Conservation (phyloP, 2,329 filamentous ascomycete species). For the Claviceps cyperi region DNA sequence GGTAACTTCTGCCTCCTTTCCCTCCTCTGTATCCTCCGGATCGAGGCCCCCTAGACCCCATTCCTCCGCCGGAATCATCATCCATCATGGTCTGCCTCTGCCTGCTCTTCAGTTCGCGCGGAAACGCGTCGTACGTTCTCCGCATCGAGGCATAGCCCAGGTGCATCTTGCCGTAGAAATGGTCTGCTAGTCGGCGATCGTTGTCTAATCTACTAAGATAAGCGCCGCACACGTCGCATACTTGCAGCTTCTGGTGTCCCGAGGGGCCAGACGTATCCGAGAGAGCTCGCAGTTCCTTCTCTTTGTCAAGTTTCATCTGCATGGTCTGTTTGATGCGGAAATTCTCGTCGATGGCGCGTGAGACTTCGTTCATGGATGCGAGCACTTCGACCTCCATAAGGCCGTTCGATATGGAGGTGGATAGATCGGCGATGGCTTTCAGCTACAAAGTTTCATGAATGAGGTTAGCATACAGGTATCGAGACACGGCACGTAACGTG, state of each 20-base stretch:
- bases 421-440: conserved; percentile 71
- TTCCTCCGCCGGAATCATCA: conserved; percentile 20
- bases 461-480: neutral
- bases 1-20: conserved; percentile 34
- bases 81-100: conserved; percentile 37
- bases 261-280: conserved; percentile 85
- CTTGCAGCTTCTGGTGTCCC: conserved; percentile 94
- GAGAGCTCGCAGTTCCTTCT: conserved; percentile 78
- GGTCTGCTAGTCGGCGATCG: conserved; percentile 81
- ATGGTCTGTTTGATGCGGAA: conserved; percentile 72
- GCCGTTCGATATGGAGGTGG: conserved; percentile 63
- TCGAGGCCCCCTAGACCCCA: conserved; percentile 32
- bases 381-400: conserved; percentile 77
- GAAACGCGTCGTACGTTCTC: conserved; percentile 77
- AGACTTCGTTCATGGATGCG: conserved; percentile 67
- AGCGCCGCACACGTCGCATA: conserved; percentile 95
- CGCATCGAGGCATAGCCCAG: conserved; percentile 96
- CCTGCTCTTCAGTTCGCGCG: conserved; percentile 69
- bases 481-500: too few relatives aligned
- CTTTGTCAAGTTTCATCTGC: conserved; percentile 66
- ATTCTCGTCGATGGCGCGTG: conserved; percentile 72
- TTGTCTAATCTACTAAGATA: conserved; percentile 90
- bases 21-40: conserved; percentile 40
- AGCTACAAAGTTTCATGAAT: conserved; percentile 27
- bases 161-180: conserved; percentile 99